A percentile compares a stretch with the other conserved stretches of the same genome.
Conservation (phyloP, 139 green algal genomes). For the Choricystis sp. region DNA sequence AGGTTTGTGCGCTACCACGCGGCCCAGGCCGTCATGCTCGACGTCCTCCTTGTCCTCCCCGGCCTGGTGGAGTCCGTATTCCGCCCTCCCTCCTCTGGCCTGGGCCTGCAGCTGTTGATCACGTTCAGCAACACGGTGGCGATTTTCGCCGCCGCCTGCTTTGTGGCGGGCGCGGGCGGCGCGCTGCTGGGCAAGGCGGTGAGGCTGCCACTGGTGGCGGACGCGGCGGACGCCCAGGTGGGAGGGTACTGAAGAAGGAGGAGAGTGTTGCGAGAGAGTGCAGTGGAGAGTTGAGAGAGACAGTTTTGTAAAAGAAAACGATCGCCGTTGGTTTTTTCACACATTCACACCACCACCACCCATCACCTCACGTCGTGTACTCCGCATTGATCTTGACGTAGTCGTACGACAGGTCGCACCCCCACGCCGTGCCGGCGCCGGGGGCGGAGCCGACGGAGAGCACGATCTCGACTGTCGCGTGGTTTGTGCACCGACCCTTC, state of each 20-base stretch:
- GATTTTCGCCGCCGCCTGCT: slow-evolving; percentile 50
- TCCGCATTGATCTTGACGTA: slow-evolving; percentile 70
- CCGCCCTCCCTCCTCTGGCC: slow-evolving; percentile 21
- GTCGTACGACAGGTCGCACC: slow-evolving; percentile 71
- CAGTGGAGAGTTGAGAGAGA: not conserved
- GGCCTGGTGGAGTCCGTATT: slow-evolving; percentile 31
- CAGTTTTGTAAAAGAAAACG: not conserved
- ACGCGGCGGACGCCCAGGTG: slow-evolving; percentile 54
- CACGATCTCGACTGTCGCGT: slow-evolving; percentile 63
- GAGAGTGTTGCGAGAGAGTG: not conserved
- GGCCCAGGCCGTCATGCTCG: slow-evolving; percentile 69
- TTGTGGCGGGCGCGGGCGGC: slow-evolving; percentile 56
- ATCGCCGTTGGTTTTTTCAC: slow-evolving; percentile 1
- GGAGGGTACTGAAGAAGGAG: not conserved
- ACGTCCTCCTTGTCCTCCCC: slow-evolving; percentile 63
- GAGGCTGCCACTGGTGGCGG: slow-evolving; percentile 54
- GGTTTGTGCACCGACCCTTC: slow-evolving; percentile 42
- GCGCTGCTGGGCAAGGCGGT: slow-evolving; percentile 42
- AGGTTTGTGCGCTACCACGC: slow-evolving; percentile 62
- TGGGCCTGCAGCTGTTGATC: slow-evolving; percentile 50
- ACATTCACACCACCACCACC: not conserved
- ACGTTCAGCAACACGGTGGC: slow-evolving; percentile 60
- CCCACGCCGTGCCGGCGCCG: slow-evolving; percentile 57
- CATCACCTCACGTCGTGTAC: slow-evolving; percentile 38
- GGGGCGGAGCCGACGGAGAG: slow-evolving; percentile 31